Evolutionary conservation across 2,329 filamentous ascomycete species (phyloP).

Genomic region (Sporothrix pallida): DNA sequence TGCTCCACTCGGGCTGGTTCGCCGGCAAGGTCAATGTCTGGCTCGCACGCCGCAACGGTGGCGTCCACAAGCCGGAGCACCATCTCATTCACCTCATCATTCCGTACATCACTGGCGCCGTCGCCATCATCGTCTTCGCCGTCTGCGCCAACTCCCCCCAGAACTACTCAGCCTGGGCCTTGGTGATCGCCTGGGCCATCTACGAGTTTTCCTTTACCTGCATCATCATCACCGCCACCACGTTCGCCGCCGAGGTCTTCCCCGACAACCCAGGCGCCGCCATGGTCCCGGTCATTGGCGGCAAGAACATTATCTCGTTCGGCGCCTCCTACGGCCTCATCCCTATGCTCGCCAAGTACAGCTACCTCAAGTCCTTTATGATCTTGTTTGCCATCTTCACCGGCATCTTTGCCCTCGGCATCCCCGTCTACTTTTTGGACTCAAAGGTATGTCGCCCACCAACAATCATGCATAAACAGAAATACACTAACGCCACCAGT

Average conservation of each 20-base stretch:
- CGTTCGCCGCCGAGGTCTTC: not conserved
- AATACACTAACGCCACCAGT: no score
- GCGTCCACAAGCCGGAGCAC: slow-evolving; percentile 5
- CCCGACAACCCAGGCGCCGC: not conserved
- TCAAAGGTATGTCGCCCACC: not conserved
- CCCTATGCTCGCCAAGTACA: not conserved
- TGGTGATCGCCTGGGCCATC: not conserved
- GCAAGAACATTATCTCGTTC: not conserved
- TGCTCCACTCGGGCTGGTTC: not conserved
- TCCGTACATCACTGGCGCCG: not conserved
- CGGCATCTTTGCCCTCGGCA: not conserved
- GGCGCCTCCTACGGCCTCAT: not conserved
- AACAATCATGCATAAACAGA: no score
- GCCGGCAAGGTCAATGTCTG: not conserved
- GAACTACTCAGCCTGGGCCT: not conserved
- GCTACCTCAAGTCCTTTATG: not conserved
- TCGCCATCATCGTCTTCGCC: not conserved
- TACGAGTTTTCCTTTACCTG: not conserved
- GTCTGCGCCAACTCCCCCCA: not conserved
- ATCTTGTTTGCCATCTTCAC: not conserved
- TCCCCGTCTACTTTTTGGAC: slow-evolving; percentile 7
- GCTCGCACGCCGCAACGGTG: not conserved
- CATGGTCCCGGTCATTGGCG: not conserved
- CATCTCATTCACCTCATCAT: not conserved
- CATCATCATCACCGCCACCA: slow-evolving; percentile 1